Evolutionary conservation across 1,284 basidiomycete genomes (phyloP).

Genomic region (Cronartium quercuum): DNA sequence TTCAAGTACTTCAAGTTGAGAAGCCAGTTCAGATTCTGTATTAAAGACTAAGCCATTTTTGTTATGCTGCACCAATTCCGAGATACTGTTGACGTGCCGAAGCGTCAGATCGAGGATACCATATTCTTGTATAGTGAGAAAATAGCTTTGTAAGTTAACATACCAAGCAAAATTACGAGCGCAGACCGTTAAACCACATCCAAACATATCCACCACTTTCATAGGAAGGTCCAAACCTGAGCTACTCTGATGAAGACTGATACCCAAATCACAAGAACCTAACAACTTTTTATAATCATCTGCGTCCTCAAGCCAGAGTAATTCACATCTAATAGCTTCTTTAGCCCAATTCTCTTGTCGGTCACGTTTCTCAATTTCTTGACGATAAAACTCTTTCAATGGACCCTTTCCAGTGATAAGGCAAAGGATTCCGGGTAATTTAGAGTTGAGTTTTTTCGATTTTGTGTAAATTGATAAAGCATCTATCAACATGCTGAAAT

Average conservation of each 20-base stretch:
- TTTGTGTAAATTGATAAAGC: conserved; percentile 67
- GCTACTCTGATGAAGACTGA: conserved; percentile 83
- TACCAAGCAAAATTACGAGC: conserved; percentile 81
- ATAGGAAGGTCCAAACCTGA: conserved; percentile 91
- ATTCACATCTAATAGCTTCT: conserved; percentile 67
- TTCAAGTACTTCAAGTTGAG: conserved; percentile 63
- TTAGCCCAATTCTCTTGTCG: conserved; percentile 59
- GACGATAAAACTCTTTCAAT: conserved; percentile 67
- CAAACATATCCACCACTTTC: conserved; percentile 99
- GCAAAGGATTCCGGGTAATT: conserved; percentile 54
- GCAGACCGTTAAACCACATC: conserved; percentile 85
- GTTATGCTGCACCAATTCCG: conserved; percentile 76
- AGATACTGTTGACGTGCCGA: conserved; percentile 56
- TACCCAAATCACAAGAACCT: conserved; percentile 87
- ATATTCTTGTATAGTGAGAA: too few species aligned
- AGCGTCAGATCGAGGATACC: neutral
- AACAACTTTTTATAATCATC: neutral
- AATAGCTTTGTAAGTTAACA: conserved; percentile 42
- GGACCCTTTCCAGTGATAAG: conserved; percentile 90
- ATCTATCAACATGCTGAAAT: conserved; percentile 74
- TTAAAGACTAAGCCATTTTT: conserved; percentile 75
- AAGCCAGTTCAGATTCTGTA: conserved; percentile 62
- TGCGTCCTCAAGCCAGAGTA: conserved; percentile 45
- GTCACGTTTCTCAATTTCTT: conserved; percentile 59
- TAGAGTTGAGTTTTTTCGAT: conserved; percentile 47